Evolutionary conservation across 495 filamentous ascomycete species (phyloP).

Genomic region (Aspergillus panamensis): DNA sequence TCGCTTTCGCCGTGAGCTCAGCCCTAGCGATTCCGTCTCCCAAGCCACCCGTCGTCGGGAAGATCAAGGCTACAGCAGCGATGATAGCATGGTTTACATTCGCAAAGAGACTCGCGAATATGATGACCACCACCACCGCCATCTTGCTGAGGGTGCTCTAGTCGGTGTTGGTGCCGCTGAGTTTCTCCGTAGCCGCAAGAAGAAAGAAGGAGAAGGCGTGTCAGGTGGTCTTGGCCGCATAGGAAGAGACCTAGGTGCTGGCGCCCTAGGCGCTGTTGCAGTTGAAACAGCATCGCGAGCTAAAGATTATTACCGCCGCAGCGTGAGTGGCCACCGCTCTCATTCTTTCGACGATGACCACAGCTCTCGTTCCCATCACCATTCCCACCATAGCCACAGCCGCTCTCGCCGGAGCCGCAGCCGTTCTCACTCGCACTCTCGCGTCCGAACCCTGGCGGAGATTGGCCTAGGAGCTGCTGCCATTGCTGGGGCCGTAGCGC

Average conservation of each 20-base stretch:
- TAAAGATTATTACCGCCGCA: constrained; percentile 66
- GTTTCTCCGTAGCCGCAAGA: constrained; percentile 64
- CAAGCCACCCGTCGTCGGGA: constrained; percentile 42
- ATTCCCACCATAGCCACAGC: constrained; percentile 36
- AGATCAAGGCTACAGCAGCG: constrained; percentile 53
- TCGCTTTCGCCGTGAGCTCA: constrained; percentile 52
- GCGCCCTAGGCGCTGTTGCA: constrained; percentile 75
- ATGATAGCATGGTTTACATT: constrained; percentile 62
- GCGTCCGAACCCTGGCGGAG: constrained; percentile 59
- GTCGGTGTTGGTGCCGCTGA: constrained; percentile 75
- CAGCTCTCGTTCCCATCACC: constrained; percentile 38
- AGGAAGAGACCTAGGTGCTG: constrained; percentile 75
- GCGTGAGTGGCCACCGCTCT: constrained; percentile 52
- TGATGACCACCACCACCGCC: constrained; percentile 65
- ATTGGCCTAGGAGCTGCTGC: constrained; percentile 78
- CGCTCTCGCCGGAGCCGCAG: constrained; percentile 46
- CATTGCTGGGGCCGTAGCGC: constrained; percentile 75
- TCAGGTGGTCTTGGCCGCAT: constrained; percentile 57
- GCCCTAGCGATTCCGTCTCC: constrained; percentile 57
- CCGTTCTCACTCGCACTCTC: constrained; percentile 55
- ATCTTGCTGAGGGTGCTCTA: constrained; percentile 82
- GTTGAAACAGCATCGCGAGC: constrained; percentile 74
- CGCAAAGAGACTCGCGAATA: constrained; percentile 55
- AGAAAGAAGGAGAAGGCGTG: constrained; percentile 55
- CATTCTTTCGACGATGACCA: constrained; percentile 49